These are phyloP conservation scores for Salix arbutifolia DNA, from an alignment of 345 rosid species.

Conservation along the genomic window DNA sequence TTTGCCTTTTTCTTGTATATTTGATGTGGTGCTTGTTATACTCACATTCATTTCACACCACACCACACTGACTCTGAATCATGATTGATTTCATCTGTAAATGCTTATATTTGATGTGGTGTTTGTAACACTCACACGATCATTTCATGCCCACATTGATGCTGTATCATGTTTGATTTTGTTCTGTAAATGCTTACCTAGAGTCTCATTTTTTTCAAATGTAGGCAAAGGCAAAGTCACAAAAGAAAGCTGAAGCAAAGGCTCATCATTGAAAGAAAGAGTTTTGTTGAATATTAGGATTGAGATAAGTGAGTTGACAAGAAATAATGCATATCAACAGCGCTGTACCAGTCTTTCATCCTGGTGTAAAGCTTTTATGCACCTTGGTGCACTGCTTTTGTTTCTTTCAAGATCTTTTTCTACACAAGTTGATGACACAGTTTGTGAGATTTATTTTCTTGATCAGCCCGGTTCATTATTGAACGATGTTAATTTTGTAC, in stretches of 20 bases:
- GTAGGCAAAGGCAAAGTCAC: slow-evolving; percentile 46
- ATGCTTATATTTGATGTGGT: background rate
- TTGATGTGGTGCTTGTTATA: background rate
- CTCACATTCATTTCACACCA: background rate
- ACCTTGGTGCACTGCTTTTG: slow-evolving; percentile 10
- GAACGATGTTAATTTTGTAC: slow-evolving; percentile 3
- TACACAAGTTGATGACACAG: background rate
- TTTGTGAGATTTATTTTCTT: slow-evolving; percentile 5
- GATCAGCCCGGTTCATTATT: background rate
- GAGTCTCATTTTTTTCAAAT: background rate
- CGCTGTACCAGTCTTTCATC: slow-evolving; percentile 8
- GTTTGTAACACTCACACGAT: background rate
- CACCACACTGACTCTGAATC: background rate
- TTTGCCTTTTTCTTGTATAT: background rate
- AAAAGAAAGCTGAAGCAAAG: slow-evolving; percentile 24
- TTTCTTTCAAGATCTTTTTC: background rate
- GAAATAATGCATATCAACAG: slow-evolving; percentile 27
- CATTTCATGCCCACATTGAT: too few species aligned
- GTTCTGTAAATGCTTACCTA: background rate
- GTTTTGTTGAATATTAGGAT: slow-evolving; percentile 12
- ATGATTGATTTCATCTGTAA: background rate
- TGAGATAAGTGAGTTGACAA: slow-evolving; percentile 19
- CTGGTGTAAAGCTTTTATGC: slow-evolving; percentile 16
- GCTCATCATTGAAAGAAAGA: slow-evolving; percentile 41
- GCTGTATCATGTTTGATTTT: background rate